phyloP scores from a whole-genome alignment of 2,329 filamentous ascomycete species.

The Cladosporium phlei region DNA sequence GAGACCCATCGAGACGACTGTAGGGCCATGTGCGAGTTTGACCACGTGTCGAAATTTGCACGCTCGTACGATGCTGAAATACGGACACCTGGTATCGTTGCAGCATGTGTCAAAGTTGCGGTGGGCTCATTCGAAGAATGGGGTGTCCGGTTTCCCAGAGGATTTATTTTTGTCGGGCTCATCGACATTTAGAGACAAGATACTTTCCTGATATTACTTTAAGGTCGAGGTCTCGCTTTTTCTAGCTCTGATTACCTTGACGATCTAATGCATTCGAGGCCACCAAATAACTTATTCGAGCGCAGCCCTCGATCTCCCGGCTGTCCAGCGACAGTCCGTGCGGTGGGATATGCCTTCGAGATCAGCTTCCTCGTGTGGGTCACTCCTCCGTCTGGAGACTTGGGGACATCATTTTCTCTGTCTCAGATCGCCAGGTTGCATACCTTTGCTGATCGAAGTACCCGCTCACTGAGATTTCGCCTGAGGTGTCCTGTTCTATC shows the following conservation, averaged over 20 bases:
- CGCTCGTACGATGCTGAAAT: constrained; percentile 48
- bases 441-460: no score
- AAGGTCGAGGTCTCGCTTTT: constrained; percentile 57
- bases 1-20: constrained; percentile 61
- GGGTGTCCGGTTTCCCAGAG: constrained; percentile 49
- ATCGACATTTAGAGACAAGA: constrained; percentile 63
- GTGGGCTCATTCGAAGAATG: constrained; percentile 54
- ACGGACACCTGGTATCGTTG: constrained; percentile 41
- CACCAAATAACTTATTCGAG: no score
- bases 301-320: no score
- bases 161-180: constrained; percentile 47
- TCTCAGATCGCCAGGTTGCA: no score
- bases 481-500: no score
- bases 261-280: no score
- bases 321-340: no score
- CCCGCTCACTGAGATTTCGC: no score
- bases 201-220: constrained; percentile 58
- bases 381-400: no score
- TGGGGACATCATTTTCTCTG: no score
- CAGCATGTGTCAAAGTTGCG: constrained; percentile 51
- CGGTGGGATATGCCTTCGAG: no score
- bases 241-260: constrained; percentile 63
- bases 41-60: constrained; percentile 53
- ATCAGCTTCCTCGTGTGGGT: no score
- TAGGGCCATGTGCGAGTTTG: constrained; percentile 47